Conservation (phyloP, 495 filamentous ascomycete species). For the Annulohypoxylon moriforme region DNA sequence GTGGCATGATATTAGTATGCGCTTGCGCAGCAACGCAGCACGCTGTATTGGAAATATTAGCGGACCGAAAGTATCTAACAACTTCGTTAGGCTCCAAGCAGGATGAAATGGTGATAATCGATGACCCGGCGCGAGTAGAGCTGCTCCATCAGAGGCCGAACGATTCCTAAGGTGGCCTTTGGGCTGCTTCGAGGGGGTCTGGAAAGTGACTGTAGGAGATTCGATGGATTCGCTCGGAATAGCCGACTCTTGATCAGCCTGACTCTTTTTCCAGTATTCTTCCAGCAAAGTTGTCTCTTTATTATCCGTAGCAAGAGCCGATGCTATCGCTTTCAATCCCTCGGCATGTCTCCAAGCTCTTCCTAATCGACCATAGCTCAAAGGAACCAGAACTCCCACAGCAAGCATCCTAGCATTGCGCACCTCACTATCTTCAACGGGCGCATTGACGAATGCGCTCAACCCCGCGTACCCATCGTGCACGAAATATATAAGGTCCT, state of each 20-base stretch:
- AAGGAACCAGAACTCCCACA: constrained; percentile 85
- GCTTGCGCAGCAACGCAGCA: constrained; percentile 86
- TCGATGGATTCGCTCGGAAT: constrained; percentile 65
- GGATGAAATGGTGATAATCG: constrained; percentile 83
- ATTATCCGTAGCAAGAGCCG: constrained; percentile 65
- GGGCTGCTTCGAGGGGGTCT: constrained; percentile 40
- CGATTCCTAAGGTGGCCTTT: constrained; percentile 62
- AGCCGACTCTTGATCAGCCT: constrained; percentile 56
- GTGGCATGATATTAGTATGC: constrained; percentile 84
- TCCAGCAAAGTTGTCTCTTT: constrained; percentile 71
- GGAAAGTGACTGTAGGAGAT: constrained; percentile 58
- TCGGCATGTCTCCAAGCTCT: constrained; percentile 90
- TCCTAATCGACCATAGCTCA: constrained; percentile 87
- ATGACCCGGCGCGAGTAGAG: constrained; percentile 74
- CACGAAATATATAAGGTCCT: constrained; percentile 94
- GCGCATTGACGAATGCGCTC: constrained; percentile 89
- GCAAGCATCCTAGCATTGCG: constrained; percentile 94
- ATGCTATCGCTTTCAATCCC: constrained; percentile 77
- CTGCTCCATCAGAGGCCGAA: constrained; percentile 69
- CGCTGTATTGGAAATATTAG: constrained; percentile 90
- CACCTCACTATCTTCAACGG: constrained; percentile 76
- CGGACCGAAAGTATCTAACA: constrained; percentile 87
- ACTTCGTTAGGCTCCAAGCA: constrained; percentile 78
- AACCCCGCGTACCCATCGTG: constrained; percentile 87
- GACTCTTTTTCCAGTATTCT: constrained; percentile 81